A percentile compares a stretch with the other conserved stretches of the same genome.
These are phyloP conservation scores for Steccherinum ochraceum DNA, from an alignment of 768 basidiomycete genomes.

Conservation along the genomic window DNA sequence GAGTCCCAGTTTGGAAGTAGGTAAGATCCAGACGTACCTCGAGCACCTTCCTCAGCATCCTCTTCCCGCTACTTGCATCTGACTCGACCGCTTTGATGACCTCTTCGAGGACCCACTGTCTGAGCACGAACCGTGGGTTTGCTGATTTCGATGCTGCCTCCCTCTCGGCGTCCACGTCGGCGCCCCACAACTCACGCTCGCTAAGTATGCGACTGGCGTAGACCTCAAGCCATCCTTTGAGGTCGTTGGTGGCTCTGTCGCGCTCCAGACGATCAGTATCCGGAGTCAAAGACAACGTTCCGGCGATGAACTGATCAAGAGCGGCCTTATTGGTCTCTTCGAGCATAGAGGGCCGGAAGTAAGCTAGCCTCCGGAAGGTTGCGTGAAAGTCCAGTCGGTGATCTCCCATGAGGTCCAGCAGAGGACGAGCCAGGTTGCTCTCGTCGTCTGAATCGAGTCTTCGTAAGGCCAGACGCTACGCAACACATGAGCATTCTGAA, in stretches of 20 bases:
- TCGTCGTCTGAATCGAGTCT: conserved; percentile 55
- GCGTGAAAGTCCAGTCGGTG: conserved; percentile 84
- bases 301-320: conserved; percentile 37
- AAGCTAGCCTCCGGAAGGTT: conserved; percentile 68
- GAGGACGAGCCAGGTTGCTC: conserved; percentile 48
- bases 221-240: conserved; percentile 55
- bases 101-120: conserved; percentile 97
- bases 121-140: conserved; percentile 88
- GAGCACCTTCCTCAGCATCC: conserved; percentile 73
- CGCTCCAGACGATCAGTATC: conserved; percentile 39
- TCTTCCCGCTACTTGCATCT: conserved; percentile 57
- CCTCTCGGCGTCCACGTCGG: conserved; percentile 37
- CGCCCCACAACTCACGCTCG: conserved; percentile 44
- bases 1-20: background rate
- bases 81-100: conserved; percentile 72
- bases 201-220: conserved; percentile 55
- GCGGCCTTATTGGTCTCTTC: conserved; percentile 11
- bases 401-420: conserved; percentile 67
- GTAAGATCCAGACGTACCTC: conserved; percentile 46
- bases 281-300: conserved; percentile 41
- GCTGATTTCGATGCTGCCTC: conserved; percentile 43
- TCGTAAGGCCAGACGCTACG: conserved; percentile 72
- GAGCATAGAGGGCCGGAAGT: conserved; percentile 44
- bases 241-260: conserved; percentile 41
- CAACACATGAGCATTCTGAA: background rate